Evolutionary conservation across 2,329 filamentous ascomycete species (phyloP), one percentile per base, ranked within the genome.

Genomic region (Alternaria consortialis): DNA sequence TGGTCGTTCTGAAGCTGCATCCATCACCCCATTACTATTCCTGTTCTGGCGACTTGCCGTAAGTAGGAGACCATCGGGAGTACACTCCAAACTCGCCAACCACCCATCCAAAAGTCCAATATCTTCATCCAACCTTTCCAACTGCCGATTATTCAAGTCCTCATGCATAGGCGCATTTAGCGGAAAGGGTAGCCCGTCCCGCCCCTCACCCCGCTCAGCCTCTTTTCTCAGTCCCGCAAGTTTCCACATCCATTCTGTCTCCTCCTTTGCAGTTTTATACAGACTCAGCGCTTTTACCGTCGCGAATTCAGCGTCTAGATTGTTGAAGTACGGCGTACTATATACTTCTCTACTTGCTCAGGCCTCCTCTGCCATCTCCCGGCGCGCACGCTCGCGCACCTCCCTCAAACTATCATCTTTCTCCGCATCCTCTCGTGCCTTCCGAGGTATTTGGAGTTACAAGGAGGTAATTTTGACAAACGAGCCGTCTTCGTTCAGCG

Each of bases 21-120:
- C 20, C 20, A 20, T 20, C 20, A 20, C 2, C 2, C 20, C 2
- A 20, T 20, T 53, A 0, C 4, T 42, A 2, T n/a, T 32, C 4
- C 7, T 13, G 7, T 13, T 34, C 1, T 1, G 6, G 15, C 5
- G 0, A 0, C 29, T 48, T 15, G 13, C 5, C 12, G 7, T 31
- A 5, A 17, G 5, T 23, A 4, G 2, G 0, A 4, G 2, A 23
- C 6, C 11, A 29, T 8, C 4, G 23, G 44, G 20, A 12, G 17
- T 9, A 48, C 29, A 7, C 3, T 9, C 12, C 17, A n/a, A 17
- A 20, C 44, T 34, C 17, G 17, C 12, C 29, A 34, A 48, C 12
- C 29, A 20, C 1, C 12, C 17, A 15, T 48, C 44, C 44, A 34
- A 23, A 1, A 23, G 0, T n/a, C 1, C 15, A 8, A n/a, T 1